Base-by-base conservation (phyloP, 2,329 filamentous ascomycete genomes). In the Neonectria hederae region DNA sequence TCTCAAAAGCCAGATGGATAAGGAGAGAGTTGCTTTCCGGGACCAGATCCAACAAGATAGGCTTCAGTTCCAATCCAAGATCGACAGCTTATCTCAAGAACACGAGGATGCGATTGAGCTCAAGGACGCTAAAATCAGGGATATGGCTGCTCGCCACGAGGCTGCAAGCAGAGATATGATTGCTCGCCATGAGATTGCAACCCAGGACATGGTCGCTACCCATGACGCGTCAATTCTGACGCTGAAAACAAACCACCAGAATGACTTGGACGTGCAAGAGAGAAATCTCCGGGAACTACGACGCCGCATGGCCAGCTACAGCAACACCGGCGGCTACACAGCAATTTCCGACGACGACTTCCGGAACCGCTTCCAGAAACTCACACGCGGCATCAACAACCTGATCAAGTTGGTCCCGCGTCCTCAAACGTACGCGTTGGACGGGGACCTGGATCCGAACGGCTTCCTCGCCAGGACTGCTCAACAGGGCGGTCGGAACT, bases 221-320 rank as follows among this genome's bases (percentile, higher is more conserved):
- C 38, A 19, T 17, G n/a, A 40, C 7, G 10, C 22, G 9, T 13
- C 9, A 3, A 21, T 51, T n/a, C 7, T 5, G 6, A n/a, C 28
- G 2, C 19, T 51, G 28, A n/a, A 32, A 11, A 1, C 30, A 2
- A 21, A 14, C 2, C 48, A 53, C 19, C n/a, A 53, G 24, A n/a
- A 19, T 2, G 43, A 24, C 9, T 11, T 32, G 32, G 28, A 35
- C 10, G 14, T 5, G 14, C 49, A 54, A 8, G 45, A 42, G 22
- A 22, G 13, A n/a, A 21, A n/a, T 2, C 32, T 66, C 5, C 57
- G 58, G 9, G 51, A 21, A 8, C 52, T 59, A 1, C 52, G 59
- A 22, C 54, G 46, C 14, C 54, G 26, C 17, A 63, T 67, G 59
- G 65, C 63, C 17, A 65, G 26, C 52, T 65, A 67, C 43, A 67